Base-by-base conservation (phyloP, 805 yeast genomes). In the Wickerhamiella vanderwaltii region DNA sequence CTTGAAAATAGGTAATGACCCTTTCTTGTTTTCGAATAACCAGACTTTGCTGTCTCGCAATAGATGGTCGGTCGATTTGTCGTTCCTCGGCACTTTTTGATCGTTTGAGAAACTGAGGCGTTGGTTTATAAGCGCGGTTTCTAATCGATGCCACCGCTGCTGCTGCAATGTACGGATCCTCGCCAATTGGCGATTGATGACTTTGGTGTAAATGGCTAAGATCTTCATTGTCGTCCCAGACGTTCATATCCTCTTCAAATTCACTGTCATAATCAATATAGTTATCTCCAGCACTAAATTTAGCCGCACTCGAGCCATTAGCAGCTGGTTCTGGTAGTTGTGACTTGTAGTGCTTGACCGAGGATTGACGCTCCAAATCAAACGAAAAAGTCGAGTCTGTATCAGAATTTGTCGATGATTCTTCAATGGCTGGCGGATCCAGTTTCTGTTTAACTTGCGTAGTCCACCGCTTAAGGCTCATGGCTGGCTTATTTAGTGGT, bases 271-370 rank as follows among this genome's bases (percentile, higher is more conserved):
- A 35, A 23, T 34, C 44, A 28, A 32, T 28, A 18, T 18, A 38
- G 15, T 29, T 36, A n/a, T n/a, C n/a, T n/a, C n/a, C n/a, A n/a
- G n/a, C 30, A 18, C 20, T n/a, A n/a, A 28, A 19, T 59, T 57
- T 16, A 52, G 59, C 2, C 54, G 51, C 1, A n/a, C n/a, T n/a
- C n/a, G 42, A 6, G 34, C 45, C 44, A 5, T 47, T 49, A 6
- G 35, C 32, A 2, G 57, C 51, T 18, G 31, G 53, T 4, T 43
- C 37, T 3, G 48, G 50, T 3, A 54, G 51, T 41, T n/a, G n/a
- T n/a, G n/a, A n/a, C n/a, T 69, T 69, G 52, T 75, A 73, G 52
- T 73, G 73, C 44, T 71, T 68, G 17, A 69, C 65, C 0, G 79
- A 73, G 1, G 71, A 60, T 41, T 72, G 71, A 46, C 79, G 60